Conservation (phyloP, 306 rosid species). For the Fragaria nilgerrensis region DNA sequence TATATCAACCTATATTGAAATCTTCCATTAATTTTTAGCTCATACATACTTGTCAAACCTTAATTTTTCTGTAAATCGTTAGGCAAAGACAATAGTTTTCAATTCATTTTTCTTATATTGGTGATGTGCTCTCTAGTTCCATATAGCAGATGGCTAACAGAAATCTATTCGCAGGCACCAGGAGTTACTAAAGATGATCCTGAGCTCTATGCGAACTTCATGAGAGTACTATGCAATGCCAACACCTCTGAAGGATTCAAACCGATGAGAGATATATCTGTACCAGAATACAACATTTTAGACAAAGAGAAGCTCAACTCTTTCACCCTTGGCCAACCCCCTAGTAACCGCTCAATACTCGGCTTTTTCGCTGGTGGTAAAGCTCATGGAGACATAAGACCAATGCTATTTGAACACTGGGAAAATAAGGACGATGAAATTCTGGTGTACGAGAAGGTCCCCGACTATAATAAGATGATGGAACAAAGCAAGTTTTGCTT, state of each 20-base stretch:
- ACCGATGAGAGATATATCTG: constrained; percentile 48
- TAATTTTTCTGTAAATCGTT: not conserved
- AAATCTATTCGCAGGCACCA: constrained; percentile 49
- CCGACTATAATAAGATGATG: constrained; percentile 41
- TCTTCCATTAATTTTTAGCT: not conserved
- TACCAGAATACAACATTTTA: constrained; percentile 54
- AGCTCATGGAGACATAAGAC: constrained; percentile 52
- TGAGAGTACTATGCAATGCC: constrained; percentile 70
- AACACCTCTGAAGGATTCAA: constrained; percentile 63
- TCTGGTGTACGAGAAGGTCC: constrained; percentile 58
- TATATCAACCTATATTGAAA: not conserved
- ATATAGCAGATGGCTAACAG: not conserved
- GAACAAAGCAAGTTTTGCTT: constrained; percentile 58
- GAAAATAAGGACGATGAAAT: constrained; percentile 53
- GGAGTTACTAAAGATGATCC: constrained; percentile 31
- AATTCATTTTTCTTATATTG: not conserved
- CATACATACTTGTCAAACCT: not conserved
- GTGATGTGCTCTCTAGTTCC: not conserved
- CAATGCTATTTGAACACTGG: constrained; percentile 47
- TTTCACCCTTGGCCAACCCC: constrained; percentile 25
- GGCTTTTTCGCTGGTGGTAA: constrained; percentile 77
- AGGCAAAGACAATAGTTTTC: not conserved
- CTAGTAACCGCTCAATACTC: constrained; percentile 36
- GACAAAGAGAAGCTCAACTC: constrained; percentile 6
- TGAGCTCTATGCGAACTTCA: constrained; percentile 39